Base-by-base conservation (phyloP, 2,329 filamentous ascomycete genomes). In the Coniochaeta ligniaria region DNA sequence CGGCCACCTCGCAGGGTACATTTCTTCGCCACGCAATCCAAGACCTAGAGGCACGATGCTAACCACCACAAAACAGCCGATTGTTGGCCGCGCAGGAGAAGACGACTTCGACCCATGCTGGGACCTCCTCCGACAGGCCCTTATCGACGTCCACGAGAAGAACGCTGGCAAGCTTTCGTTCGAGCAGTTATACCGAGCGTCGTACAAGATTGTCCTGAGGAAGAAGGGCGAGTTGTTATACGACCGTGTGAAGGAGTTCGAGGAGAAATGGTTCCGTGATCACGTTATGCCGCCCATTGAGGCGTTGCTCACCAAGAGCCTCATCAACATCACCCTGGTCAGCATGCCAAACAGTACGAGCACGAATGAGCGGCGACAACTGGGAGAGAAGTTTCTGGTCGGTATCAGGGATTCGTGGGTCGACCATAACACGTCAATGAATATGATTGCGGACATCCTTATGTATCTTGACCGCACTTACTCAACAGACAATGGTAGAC, bases 401-500 rank as follows among this genome's bases (percentile, higher is more conserved):
- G 88, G 86, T 0, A 74, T 98, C 16, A 89, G 89, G 66, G 81
- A 87, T 61, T 86, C 88, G 2, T 99, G 93, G 92, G 86, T 92
- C 63, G 90, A 96, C 64, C 93, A 99, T 71, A 91, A 93, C 71
- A 84, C 90, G 60, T 93, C 90, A 52, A 96, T 96, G 91, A 92
- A 92, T 70, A 98, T 98, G 94, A 88, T 92, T 58, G 92, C 93
- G 4, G 95, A 98, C 73, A 92, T 98, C 35, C 81, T 98, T 58
- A 97, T 98, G 92, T 97, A 97, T 71, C 91, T 99, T 80, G 94
- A 99, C 71, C 89, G 92, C 57, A 88, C 93, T 31, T 92, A 90
- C 69, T 89, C 86, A 57, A 80, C 86, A 38, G 92, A 96, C 64
- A 69, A 75, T 6, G 84, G 87, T 62, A 82, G 85, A 6, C 88